Evolutionary conservation across 2,329 filamentous ascomycete genomes (phyloP).

Genomic region (Taxawa tesnikishii): DNA sequence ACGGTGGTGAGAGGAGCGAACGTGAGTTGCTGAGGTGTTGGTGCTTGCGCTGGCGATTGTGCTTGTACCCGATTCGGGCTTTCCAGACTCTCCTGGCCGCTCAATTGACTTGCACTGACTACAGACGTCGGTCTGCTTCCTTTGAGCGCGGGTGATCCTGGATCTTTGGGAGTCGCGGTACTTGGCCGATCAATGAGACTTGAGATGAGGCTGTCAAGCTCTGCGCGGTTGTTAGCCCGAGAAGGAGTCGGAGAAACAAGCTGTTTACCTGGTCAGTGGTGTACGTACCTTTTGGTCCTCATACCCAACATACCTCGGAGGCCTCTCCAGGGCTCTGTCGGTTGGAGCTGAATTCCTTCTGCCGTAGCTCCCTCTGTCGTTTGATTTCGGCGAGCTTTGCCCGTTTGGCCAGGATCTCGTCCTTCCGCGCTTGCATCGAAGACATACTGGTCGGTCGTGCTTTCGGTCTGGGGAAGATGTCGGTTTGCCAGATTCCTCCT

Average conservation of each 20-base stretch:
- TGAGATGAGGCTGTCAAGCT: slow-evolving; percentile 75
- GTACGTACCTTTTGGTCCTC: slow-evolving; percentile 4
- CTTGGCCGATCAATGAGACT: slow-evolving; percentile 64
- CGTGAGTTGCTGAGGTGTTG: slow-evolving; percentile 45
- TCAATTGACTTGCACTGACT: slow-evolving; percentile 68
- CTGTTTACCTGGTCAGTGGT: slow-evolving; percentile 28
- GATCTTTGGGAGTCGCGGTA: slow-evolving; percentile 47
- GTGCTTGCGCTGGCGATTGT: slow-evolving; percentile 14
- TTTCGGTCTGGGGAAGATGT: too few species aligned
- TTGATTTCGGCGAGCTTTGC: slow-evolving; percentile 95
- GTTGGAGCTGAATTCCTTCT: slow-evolving; percentile 48
- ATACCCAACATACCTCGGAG: slow-evolving; percentile 49
- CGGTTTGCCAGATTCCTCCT: too few species aligned
- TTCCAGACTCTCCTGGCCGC: slow-evolving; percentile 47
- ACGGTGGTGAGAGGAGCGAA: slow-evolving; percentile 64
- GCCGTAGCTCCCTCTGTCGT: slow-evolving; percentile 73
- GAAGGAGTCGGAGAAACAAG: slow-evolving; percentile 58
- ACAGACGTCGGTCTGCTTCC: slow-evolving; percentile 77
- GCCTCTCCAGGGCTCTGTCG: slow-evolving; percentile 42
- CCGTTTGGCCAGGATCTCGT: slow-evolving; percentile 94
- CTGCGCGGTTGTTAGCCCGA: slow-evolving; percentile 57
- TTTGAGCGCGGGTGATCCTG: slow-evolving; percentile 28
- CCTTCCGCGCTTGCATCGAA: slow-evolving; percentile 57
- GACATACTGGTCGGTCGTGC: too few species aligned
- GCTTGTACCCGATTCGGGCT: slow-evolving; percentile 13